Evolutionary conservation across 768 basidiomycete species (phyloP).

Genomic region (Hortiboletus campestris): DNA sequence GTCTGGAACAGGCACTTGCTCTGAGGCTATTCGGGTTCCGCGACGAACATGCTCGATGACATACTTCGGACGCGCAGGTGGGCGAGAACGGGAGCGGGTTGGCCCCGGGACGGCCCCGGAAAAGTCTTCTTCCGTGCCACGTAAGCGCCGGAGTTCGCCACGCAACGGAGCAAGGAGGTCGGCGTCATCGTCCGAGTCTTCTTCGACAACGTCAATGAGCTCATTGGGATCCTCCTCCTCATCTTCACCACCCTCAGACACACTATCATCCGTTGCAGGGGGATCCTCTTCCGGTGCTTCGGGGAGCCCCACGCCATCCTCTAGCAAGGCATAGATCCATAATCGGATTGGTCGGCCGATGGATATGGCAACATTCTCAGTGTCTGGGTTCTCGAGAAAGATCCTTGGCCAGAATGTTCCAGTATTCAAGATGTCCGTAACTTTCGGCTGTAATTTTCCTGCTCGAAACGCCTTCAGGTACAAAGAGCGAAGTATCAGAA

Average conservation of each 20-base stretch:
- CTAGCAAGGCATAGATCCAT: slow-evolving; percentile 68
- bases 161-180: slow-evolving; percentile 70
- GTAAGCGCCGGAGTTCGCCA: slow-evolving; percentile 62
- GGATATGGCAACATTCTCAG: slow-evolving; percentile 61
- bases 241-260: slow-evolving; percentile 28
- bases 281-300: slow-evolving; percentile 22
- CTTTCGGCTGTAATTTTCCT: slow-evolving; percentile 54
- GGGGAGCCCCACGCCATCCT: slow-evolving; percentile 64
- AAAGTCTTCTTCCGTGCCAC: slow-evolving; percentile 36
- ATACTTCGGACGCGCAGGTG: slow-evolving; percentile 19
- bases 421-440: slow-evolving; percentile 59
- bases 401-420: slow-evolving; percentile 67
- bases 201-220: slow-evolving; percentile 67
- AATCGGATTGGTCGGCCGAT: slow-evolving; percentile 61
- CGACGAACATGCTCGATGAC: slow-evolving; percentile 64
- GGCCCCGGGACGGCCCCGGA: slow-evolving; percentile 30
- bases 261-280: slow-evolving; percentile 19
- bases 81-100: slow-evolving; percentile 29
- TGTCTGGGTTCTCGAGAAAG: slow-evolving; percentile 79
- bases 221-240: slow-evolving; percentile 56
- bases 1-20: slow-evolving; percentile 51
- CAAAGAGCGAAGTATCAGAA: slow-evolving; percentile 38
- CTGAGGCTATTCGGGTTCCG: slow-evolving; percentile 61
- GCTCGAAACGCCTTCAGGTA: slow-evolving; percentile 65
- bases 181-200: slow-evolving; percentile 43